phyloP scores from a whole-genome alignment of 768 basidiomycete genomes.

The Mycena albidolilacea region DNA sequence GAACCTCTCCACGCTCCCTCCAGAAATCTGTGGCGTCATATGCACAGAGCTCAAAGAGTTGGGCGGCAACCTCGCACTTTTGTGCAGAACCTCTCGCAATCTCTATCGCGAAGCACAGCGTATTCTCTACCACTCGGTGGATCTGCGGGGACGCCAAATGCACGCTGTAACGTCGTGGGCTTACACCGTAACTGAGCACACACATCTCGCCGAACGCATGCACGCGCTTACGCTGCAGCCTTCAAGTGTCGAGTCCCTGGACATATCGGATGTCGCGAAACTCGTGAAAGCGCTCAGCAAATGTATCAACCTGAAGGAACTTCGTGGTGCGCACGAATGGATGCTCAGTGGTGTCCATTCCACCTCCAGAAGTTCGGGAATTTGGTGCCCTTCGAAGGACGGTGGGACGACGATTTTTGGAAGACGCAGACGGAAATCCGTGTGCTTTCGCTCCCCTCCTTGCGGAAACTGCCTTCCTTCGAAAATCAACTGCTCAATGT shows the following conservation, averaged over 20 bases:
- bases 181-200: neutral
- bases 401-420: slow-evolving; percentile 2
- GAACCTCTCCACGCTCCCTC: neutral
- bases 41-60: slow-evolving; percentile 3
- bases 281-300: slow-evolving; percentile 2
- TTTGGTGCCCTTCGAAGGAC: neutral
- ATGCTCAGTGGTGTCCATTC: slow-evolving; percentile 14
- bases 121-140: slow-evolving; percentile 9
- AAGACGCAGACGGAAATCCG: slow-evolving; percentile 9
- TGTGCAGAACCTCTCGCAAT: slow-evolving; percentile 10
- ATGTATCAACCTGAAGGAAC: slow-evolving; percentile 26
- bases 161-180: slow-evolving; percentile 17
- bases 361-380: neutral
- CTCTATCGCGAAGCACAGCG: slow-evolving; percentile 4
- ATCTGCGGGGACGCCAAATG: slow-evolving; percentile 8
- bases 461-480: neutral
- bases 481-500: slow-evolving; percentile 9
- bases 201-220: slow-evolving; percentile 25
- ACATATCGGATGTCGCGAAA: neutral
- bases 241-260: neutral
- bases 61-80: neutral
- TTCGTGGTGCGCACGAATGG: slow-evolving; percentile 3
- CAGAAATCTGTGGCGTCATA: slow-evolving; percentile 19
- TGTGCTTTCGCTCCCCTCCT: neutral
- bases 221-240: slow-evolving; percentile 6